These are phyloP conservation scores for Rhynchospora pubera DNA, from an alignment of 176 grass and related monocot genomes.

Conservation along the genomic window DNA sequence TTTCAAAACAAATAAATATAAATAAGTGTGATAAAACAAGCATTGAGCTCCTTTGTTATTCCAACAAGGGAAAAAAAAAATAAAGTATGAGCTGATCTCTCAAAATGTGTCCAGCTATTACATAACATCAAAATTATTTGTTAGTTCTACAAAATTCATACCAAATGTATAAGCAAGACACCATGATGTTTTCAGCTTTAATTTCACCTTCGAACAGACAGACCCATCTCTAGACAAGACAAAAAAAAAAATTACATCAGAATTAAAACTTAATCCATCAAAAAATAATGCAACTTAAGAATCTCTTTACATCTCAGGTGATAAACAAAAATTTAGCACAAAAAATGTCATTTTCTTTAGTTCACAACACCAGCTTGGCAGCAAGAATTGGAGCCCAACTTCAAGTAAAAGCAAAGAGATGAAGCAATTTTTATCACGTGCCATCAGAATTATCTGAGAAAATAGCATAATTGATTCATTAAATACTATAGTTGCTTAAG, in stretches of 20 bases:
- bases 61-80: background rate
- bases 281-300: background rate
- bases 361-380: constrained; percentile 20
- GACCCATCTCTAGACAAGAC: constrained; percentile 89
- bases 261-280: constrained; percentile 4
- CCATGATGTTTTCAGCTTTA: constrained; percentile 36
- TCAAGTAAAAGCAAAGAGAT: constrained; percentile 35
- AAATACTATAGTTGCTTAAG: constrained; percentile 33
- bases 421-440: constrained; percentile 55
- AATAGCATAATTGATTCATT: constrained; percentile 56
- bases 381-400: constrained; percentile 45
- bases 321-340: background rate
- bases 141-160: constrained; percentile 42
- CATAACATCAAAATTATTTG: background rate
- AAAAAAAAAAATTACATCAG: constrained; percentile 81
- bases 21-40: background rate
- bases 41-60: background rate
- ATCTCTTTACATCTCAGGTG: constrained; percentile 30
- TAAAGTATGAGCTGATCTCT: background rate
- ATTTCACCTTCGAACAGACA: constrained; percentile 75
- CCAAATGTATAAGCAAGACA: constrained; percentile 30
- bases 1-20: background rate
- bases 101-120: background rate
- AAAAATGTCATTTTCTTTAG: background rate
- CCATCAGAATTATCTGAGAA: constrained; percentile 92